Conservation (phyloP, 164 flowering plant genomes). For the Saururus chinensis region DNA sequence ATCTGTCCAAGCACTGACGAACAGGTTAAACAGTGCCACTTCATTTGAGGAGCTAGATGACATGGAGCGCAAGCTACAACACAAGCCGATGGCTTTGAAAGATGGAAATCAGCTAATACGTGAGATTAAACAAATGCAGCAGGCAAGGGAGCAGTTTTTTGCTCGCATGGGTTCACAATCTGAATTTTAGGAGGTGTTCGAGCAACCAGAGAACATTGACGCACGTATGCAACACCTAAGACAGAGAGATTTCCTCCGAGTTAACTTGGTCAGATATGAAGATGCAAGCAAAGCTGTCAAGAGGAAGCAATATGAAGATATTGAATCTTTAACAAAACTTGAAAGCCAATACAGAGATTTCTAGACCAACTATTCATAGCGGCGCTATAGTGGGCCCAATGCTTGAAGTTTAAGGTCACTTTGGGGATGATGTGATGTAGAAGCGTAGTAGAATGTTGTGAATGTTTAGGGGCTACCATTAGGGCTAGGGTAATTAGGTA, state of each 20-base stretch:
- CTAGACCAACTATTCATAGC: too few relatives aligned
- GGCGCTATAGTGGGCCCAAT: too few relatives aligned
- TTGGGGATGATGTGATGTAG: too few relatives aligned
- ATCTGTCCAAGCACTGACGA: slow-evolving; percentile 40
- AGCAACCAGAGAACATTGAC: slow-evolving; percentile 46
- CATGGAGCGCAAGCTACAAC: slow-evolving; percentile 63
- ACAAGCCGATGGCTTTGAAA: slow-evolving; percentile 64
- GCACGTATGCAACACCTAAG: slow-evolving; percentile 52
- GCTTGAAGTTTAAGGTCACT: too few relatives aligned
- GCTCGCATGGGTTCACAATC: slow-evolving; percentile 40
- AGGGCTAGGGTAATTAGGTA: too few relatives aligned
- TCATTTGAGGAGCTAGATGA: slow-evolving; percentile 58
- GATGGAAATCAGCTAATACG: slow-evolving; percentile 70
- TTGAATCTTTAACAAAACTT: slow-evolving; percentile 24
- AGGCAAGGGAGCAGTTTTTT: slow-evolving; percentile 39
- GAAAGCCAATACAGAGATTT: slow-evolving; percentile 32
- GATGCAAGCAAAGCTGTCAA: slow-evolving; percentile 30
- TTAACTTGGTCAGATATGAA: slow-evolving; percentile 36
- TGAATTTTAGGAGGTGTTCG: slow-evolving; percentile 50
- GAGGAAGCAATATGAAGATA: slow-evolving; percentile 29
- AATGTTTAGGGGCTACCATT: too few relatives aligned
- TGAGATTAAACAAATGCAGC: too few relatives aligned
- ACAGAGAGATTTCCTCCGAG: slow-evolving; percentile 43
- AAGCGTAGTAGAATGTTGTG: too few relatives aligned
- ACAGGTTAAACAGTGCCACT: slow-evolving; percentile 48